Evolutionary conservation across 148 eudicot genomes (phyloP).

Genomic region (Rhododendron kiyosumense): DNA sequence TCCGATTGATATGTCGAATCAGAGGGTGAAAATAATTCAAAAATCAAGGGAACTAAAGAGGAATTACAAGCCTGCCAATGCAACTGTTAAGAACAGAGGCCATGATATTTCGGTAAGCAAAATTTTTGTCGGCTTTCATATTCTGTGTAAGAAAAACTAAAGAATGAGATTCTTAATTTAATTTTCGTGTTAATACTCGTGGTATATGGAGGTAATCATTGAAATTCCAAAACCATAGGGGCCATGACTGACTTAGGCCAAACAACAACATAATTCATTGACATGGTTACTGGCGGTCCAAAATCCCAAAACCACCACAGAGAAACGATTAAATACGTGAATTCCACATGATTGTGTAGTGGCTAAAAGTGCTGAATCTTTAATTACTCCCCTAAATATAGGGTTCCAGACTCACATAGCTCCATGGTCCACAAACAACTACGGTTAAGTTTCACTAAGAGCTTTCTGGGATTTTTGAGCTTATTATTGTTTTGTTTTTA

Average conservation of each 20-base stretch:
- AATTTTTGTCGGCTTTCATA: background rate
- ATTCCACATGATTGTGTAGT: background rate
- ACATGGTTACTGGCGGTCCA: too few species aligned
- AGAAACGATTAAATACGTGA: too few species aligned
- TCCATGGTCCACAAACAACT: too few species aligned
- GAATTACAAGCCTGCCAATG: conserved; percentile 30
- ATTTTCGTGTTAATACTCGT: background rate
- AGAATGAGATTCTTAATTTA: background rate
- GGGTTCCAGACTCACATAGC: too few species aligned
- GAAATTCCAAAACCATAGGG: background rate
- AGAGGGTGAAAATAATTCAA: conserved; percentile 17
- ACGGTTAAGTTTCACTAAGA: too few species aligned
- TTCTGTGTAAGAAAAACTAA: background rate
- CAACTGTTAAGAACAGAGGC: conserved; percentile 47
- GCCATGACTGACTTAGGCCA: too few species aligned
- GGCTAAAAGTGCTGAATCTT: too few species aligned
- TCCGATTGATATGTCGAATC: conserved; percentile 45
- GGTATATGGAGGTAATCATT: background rate
- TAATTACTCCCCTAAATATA: too few species aligned
- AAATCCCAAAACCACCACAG: too few species aligned
- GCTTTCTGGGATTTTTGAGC: too few species aligned
- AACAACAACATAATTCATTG: too few species aligned
- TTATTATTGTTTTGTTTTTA: too few species aligned
- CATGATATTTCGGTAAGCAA: conserved; percentile 39
- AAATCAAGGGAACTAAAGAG: conserved; percentile 11